These are phyloP conservation scores for Xylaria multiplex DNA, from an alignment of 2,329 filamentous ascomycete species.

Conservation along the genomic window DNA sequence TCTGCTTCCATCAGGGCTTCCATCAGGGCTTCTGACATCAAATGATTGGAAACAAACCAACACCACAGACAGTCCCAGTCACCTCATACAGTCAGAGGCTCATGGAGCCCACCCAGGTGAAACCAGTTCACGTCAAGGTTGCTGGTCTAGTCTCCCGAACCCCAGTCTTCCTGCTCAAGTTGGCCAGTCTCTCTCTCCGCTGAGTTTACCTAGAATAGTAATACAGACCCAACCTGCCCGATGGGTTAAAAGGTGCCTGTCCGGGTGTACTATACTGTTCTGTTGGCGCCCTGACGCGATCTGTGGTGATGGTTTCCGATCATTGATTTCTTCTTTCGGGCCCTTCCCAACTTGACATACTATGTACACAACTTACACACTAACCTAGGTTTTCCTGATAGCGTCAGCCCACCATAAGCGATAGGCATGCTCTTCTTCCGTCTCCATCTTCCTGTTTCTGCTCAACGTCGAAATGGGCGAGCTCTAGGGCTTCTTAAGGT, in stretches of 20 bases:
- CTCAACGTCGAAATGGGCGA: constrained; percentile 17
- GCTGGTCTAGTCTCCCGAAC: constrained; percentile 12
- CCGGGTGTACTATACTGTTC: too few relatives aligned
- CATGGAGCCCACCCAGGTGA: constrained; percentile 37
- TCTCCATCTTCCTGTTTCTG: constrained; percentile 29
- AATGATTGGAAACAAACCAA: not conserved
- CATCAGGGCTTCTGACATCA: not conserved
- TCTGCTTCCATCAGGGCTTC: too few relatives aligned
- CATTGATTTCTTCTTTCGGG: not conserved
- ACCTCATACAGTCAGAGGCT: constrained; percentile 8
- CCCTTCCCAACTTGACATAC: not conserved
- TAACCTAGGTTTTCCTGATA: not conserved
- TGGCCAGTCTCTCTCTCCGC: too few relatives aligned
- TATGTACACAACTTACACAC: too few relatives aligned
- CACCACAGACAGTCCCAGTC: too few relatives aligned
- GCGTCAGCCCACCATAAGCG: constrained; percentile 5
- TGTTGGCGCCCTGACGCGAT: not conserved
- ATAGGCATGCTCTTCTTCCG: constrained; percentile 11
- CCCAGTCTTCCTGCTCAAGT: not conserved
- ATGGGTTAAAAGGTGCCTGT: too few relatives aligned
- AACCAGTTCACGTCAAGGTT: constrained; percentile 32
- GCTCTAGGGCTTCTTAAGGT: constrained; percentile 2
- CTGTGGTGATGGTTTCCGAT: not conserved
- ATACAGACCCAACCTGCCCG: not conserved
- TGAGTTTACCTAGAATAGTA: not conserved